Evolutionary conservation across 2,329 filamentous ascomycete species (phyloP), one percentile per base, ranked within the genome.

Genomic region (Coleophoma eucalyptorum): DNA sequence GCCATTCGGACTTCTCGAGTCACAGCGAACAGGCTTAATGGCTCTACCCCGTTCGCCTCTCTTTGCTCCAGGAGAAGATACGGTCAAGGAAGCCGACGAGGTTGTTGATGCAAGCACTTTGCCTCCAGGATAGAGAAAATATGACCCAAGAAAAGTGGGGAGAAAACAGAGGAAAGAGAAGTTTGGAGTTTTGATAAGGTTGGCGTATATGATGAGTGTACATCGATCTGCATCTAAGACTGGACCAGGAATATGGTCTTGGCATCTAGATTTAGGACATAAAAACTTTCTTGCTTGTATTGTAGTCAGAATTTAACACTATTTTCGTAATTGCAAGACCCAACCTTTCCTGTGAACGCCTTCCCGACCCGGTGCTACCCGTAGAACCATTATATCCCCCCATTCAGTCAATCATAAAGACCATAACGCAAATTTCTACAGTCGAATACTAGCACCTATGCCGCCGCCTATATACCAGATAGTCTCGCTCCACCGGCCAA

Each of bases 1-100:
- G 51, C 93, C 93, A 12, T 99, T 97, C 68, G 94, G 94, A 66
- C 96, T 99, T 61, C 80, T 99, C 47, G 94, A 99, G 75, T 97
- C 92, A 46, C 91, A 93, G 47, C 84, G 94, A 55, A 97, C 94
- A 51, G 94, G 94, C 69, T 80, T 99, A 52, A 99, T 97, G 93
- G 94, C 94, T 44, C 79, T 99, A 58, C 94, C 94, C 51, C 87
- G 94, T 59, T 96, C 94, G 34, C 94, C 94, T 37, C 82, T 99
- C 43, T 83, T 89, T 55, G 87, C 83, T 52, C 80, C 83, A 20
- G 90, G 93, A 57, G 82, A 90, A 53, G 69, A 81, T 18, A 68
- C 84, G 11, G 78, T 75, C 32, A 96, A 94, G 77, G 93, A 97
- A 52, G 90, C 93, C 7, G 89, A 94, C 62, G 94, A 99, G 60